phyloP scores from a whole-genome alignment of 441 rosid genomes.

The Corymbia calophylla region DNA sequence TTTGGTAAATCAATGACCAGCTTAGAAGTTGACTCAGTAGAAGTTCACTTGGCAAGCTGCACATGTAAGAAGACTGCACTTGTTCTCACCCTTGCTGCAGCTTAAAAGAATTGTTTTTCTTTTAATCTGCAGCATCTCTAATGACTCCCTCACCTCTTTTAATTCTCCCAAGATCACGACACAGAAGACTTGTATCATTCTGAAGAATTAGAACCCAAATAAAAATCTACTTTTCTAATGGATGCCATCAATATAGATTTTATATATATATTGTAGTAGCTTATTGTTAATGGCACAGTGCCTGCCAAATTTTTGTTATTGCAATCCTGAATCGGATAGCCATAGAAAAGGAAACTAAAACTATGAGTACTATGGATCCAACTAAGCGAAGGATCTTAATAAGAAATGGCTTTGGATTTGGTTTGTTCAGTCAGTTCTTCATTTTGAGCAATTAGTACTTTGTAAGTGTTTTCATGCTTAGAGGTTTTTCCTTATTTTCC shows the following conservation, averaged over 20 bases:
- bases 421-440: neutral
- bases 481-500: neutral
- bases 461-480: neutral
- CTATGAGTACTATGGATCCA: neutral
- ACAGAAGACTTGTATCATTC: neutral
- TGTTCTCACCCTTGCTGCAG: neutral
- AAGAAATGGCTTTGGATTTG: neutral
- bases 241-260: neutral
- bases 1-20: neutral
- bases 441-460: neutral
- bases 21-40: neutral
- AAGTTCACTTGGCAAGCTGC: neutral
- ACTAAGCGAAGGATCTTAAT: neutral
- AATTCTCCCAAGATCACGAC: neutral
- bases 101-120: neutral
- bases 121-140: neutral
- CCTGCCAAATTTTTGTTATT: neutral
- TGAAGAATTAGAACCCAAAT: neutral
- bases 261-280: neutral
- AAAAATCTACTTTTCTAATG: neutral
- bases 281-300: neutral
- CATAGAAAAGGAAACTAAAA: neutral
- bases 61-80: neutral
- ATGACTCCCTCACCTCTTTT: neutral
- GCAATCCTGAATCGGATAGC: neutral